Evolutionary conservation across 768 basidiomycete species (phyloP).

Genomic region (Tricholoma hemisulphureum): DNA sequence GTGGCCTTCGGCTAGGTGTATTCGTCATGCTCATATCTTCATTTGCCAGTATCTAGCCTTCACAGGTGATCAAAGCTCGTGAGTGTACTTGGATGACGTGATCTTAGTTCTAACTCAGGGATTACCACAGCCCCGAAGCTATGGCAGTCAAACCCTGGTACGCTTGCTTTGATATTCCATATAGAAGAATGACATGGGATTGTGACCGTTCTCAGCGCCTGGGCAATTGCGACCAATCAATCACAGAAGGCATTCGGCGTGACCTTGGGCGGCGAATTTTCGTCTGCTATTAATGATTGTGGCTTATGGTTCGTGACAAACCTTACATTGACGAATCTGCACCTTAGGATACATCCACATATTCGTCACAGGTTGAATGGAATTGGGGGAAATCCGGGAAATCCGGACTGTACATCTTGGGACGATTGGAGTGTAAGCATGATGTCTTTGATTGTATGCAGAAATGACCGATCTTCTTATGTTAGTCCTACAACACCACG

Average conservation of each 20-base stretch:
- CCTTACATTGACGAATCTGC: background rate
- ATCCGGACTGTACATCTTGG: conserved; percentile 39
- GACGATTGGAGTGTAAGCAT: conserved; percentile 44
- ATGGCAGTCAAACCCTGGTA: conserved; percentile 47
- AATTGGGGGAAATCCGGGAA: conserved; percentile 36
- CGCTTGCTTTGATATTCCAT: conserved; percentile 10
- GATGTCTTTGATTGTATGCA: background rate
- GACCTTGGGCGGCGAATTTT: conserved; percentile 81
- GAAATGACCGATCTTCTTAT: background rate
- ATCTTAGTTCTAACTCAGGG: conserved; percentile 8
- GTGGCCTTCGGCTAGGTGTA: background rate
- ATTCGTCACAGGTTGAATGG: conserved; percentile 43
- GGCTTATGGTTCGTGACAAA: conserved; percentile 53
- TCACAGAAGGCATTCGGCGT: conserved; percentile 77
- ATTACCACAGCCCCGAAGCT: conserved; percentile 32
- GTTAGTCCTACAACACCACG: conserved; percentile 52
- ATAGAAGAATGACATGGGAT: background rate
- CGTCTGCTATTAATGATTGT: conserved; percentile 75
- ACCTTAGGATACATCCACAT: conserved; percentile 5
- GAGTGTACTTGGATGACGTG: conserved; percentile 15
- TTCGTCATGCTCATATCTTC: conserved; percentile 25
- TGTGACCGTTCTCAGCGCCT: conserved; percentile 34
- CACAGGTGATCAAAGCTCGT: conserved; percentile 40
- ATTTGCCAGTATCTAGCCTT: conserved; percentile 43
- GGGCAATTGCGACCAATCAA: conserved; percentile 51